Evolutionary conservation across 495 filamentous ascomycete genomes (phyloP), one percentile per base, ranked within the genome.

Genomic region (Pseudevernia furfuracea): DNA sequence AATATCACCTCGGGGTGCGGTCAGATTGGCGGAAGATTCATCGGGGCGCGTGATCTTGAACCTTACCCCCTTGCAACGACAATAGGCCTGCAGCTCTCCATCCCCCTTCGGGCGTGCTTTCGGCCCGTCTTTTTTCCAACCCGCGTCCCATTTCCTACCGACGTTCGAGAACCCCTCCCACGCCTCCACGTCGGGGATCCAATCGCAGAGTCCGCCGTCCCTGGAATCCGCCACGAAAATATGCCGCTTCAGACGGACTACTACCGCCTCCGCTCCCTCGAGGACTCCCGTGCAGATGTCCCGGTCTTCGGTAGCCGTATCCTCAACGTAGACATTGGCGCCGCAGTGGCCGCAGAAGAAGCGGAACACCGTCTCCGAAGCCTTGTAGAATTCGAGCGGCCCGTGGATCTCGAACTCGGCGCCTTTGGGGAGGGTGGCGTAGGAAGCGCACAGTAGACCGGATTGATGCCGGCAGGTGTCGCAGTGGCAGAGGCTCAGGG

Each of bases 341-440:
- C 87, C 87, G 66, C 89, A 92, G 19, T 73, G 83, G n/a, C 70
- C 67, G 72, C 89, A 92, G 73, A 89, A 89, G 67, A 83, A 82
- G n/a, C 84, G 83, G 25, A 76, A 80, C 15, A 81, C 56, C 28
- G 78, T 70, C 17, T 78, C 66, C 7, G 80, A 77, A 66, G 78
- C 70, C 55, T 73, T 70, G 66, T 88, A 89, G 41, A 71, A 68
- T 15, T 68, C 74, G 12, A 87, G 73, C 1, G 72, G 71, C 15
- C 74, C 68, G 6, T 53, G 14, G 11, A 65, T 34, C 3, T 63
- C 7, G 80, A 66, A 9, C 68, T 73, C 15, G 62, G 72, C 9
- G 66, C 61, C 49, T 66, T 67, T 72, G 73, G 70, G 73, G 58
- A 84, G 68, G 15, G 72, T 61, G 37, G 81, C 74, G 66, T 85